Evolutionary conservation across 345 rosid species (phyloP).

Genomic region (Pugionium cornutum): DNA sequence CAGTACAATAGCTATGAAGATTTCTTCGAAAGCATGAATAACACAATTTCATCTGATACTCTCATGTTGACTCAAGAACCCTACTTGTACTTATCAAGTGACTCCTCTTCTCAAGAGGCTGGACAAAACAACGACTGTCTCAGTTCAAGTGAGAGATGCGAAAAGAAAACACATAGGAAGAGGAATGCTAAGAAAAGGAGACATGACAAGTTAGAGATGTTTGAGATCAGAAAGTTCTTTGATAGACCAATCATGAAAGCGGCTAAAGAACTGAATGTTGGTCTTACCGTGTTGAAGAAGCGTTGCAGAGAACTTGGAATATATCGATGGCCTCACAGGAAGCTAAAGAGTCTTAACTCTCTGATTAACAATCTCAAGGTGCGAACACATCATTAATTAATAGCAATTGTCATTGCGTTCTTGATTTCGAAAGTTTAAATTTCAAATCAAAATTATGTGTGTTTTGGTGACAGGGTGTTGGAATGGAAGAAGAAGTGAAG

Average conservation of each 20-base stretch:
- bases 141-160: neutral
- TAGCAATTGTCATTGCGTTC: too few relatives aligned
- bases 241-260: constrained; percentile 64
- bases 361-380: constrained; percentile 72
- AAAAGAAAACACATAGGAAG: constrained; percentile 8
- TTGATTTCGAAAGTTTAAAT: too few relatives aligned
- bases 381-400: too few relatives aligned
- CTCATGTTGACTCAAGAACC: constrained; percentile 35
- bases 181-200: constrained; percentile 24
- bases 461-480: constrained; percentile 45
- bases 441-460: too few relatives aligned
- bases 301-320: constrained; percentile 78
- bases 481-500: constrained; percentile 45
- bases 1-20: constrained; percentile 26
- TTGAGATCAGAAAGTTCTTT: constrained; percentile 53
- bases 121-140: neutral
- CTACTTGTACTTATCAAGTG: constrained; percentile 10
- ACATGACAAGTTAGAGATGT: constrained; percentile 41
- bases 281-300: constrained; percentile 67
- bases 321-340: constrained; percentile 76
- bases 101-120: neutral
- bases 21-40: constrained; percentile 26
- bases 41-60: constrained; percentile 19
- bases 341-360: constrained; percentile 68
- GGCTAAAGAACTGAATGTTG: constrained; percentile 68